These are phyloP conservation scores for Fusarium tupiense DNA, from an alignment of 2,329 filamentous ascomycete species.

Conservation along the genomic window DNA sequence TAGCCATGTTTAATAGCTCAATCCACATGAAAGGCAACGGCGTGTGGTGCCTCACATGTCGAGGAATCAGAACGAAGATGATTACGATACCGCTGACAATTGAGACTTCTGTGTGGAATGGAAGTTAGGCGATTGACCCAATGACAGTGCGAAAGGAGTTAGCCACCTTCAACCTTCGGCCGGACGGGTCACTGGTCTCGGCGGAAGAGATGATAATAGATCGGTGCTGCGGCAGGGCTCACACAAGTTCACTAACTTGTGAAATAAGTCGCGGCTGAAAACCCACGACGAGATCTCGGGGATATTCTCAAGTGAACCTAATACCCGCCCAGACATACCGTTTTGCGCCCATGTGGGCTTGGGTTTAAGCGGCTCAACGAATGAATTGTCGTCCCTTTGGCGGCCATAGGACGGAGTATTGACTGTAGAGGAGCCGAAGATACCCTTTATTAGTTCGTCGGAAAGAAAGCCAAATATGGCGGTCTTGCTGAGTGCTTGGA, in stretches of 20 bases:
- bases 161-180: constrained; percentile 16
- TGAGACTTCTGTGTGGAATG: constrained; percentile 28
- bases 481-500: not conserved
- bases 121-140: constrained; percentile 33
- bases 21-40: constrained; percentile 21
- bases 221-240: not conserved
- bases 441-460: constrained; percentile 3
- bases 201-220: not conserved
- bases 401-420: constrained; percentile 9
- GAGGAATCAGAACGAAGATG: constrained; percentile 32
- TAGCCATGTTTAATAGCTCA: constrained; percentile 13
- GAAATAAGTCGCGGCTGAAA: not conserved
- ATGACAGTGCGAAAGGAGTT: constrained; percentile 25
- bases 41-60: not conserved
- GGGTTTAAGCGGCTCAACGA: not conserved
- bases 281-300: constrained; percentile 1
- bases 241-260: not conserved
- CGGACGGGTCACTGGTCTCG: constrained; percentile 1
- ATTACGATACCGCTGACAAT: constrained; percentile 38
- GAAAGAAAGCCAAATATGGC: constrained; percentile 6
- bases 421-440: constrained; percentile 3
- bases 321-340: not conserved
- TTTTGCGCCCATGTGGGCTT: not conserved
- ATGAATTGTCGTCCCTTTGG: not conserved
- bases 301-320: not conserved